A percentile compares a stretch with the other conserved stretches of the same genome.
Conservation (phyloP, 768 basidiomycete genomes). For the Collybia mongolica region DNA sequence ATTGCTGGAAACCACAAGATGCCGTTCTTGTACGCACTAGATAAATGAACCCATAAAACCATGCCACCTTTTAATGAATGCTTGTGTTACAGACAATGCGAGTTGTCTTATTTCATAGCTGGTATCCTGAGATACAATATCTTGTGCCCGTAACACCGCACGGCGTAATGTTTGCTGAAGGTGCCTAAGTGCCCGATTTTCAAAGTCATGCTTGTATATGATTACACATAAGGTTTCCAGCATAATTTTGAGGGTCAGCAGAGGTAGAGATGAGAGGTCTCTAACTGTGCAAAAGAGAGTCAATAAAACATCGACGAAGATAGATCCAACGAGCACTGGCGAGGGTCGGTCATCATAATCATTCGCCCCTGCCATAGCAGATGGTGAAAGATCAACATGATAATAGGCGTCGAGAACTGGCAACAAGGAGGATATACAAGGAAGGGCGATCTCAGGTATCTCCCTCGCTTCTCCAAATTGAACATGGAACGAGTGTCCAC, state of each 20-base stretch:
- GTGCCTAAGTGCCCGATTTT: slow-evolving; percentile 48
- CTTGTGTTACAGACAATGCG: slow-evolving; percentile 57
- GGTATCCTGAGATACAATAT: slow-evolving; percentile 49
- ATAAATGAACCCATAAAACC: slow-evolving; percentile 50
- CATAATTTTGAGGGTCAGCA: slow-evolving; percentile 55
- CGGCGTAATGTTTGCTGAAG: slow-evolving; percentile 51
- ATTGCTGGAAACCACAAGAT: not conserved
- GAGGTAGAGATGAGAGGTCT: slow-evolving; percentile 48
- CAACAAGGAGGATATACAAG: slow-evolving; percentile 60
- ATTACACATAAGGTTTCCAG: slow-evolving; percentile 65
- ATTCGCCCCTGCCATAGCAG: slow-evolving; percentile 36
- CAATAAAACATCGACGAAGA: slow-evolving; percentile 62
- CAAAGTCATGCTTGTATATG: slow-evolving; percentile 75
- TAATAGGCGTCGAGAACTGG: slow-evolving; percentile 60
- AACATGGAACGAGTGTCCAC: slow-evolving; percentile 51
- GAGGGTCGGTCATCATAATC: slow-evolving; percentile 41
- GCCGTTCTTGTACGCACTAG: slow-evolving; percentile 35
- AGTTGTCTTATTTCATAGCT: slow-evolving; percentile 71
- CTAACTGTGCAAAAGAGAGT: slow-evolving; percentile 45
- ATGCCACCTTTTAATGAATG: slow-evolving; percentile 62
- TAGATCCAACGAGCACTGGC: slow-evolving; percentile 54
- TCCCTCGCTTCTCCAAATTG: slow-evolving; percentile 47
- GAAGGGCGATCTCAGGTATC: slow-evolving; percentile 41
- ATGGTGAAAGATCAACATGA: slow-evolving; percentile 43
- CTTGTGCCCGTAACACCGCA: slow-evolving; percentile 51